Conservation (phyloP, 164 flowering plant genomes). For the Magnolia kwangsiensis region DNA sequence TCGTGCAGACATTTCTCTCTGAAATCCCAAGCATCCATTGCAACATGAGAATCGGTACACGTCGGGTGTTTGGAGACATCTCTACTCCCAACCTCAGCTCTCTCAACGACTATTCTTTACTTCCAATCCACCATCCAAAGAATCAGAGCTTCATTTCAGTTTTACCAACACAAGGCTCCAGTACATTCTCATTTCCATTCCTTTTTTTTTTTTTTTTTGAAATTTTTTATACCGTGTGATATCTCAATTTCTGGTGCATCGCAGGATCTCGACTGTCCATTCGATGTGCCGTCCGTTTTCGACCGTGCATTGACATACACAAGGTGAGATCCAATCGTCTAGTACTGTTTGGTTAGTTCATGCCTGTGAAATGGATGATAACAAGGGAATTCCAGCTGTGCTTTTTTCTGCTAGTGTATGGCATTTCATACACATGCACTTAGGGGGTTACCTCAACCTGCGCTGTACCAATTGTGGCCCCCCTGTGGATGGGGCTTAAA, state of each 20-base stretch:
- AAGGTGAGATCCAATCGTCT: slow-evolving; percentile 40
- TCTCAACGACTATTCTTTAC: slow-evolving; percentile 3
- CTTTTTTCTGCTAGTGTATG: too few relatives aligned
- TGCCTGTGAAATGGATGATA: too few relatives aligned
- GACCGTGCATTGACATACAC: slow-evolving; percentile 97
- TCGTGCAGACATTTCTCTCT: neutral
- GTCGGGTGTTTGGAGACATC: neutral
- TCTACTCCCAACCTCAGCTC: slow-evolving; percentile 10
- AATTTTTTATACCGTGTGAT: neutral
- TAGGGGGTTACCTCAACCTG: too few relatives aligned
- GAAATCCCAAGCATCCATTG: neutral
- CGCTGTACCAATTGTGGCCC: too few relatives aligned
- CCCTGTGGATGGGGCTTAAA: too few relatives aligned
- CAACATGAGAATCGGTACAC: slow-evolving; percentile 1
- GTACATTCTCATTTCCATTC: slow-evolving; percentile 8
- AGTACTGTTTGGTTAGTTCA: too few relatives aligned
- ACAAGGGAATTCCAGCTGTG: too few relatives aligned
- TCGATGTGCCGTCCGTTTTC: slow-evolving; percentile 59
- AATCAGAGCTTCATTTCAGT: slow-evolving; percentile 5
- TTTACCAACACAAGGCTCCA: slow-evolving; percentile 11
- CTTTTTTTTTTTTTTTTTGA: neutral
- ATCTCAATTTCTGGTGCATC: neutral
- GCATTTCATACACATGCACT: too few relatives aligned
- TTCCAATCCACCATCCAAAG: slow-evolving; percentile 3
- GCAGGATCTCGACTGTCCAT: slow-evolving; percentile 22